Evolutionary conservation across 257 asterid species (phyloP).

Genomic region (Ligustrum vulgare): DNA sequence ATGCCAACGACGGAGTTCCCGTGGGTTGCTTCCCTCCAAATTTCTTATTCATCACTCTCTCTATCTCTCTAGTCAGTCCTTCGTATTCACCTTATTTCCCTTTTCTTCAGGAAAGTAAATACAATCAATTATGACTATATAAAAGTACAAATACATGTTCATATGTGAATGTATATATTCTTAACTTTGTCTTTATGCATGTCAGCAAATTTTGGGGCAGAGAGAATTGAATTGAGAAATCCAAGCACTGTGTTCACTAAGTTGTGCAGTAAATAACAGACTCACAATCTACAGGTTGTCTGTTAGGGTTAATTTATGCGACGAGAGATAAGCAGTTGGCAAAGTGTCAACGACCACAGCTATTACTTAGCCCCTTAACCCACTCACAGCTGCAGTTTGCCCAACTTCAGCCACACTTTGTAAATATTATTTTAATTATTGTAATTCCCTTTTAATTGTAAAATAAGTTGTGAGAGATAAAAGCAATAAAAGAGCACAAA

Average conservation of each 20-base stretch:
- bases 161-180: too few species aligned
- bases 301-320: not conserved
- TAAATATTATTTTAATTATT: too few species aligned
- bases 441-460: too few species aligned
- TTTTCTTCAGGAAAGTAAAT: not conserved
- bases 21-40: constrained; percentile 72
- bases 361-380: too few species aligned
- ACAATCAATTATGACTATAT: not conserved
- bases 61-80: not conserved
- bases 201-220: not conserved
- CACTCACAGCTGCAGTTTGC: too few species aligned
- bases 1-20: constrained; percentile 81
- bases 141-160: not conserved
- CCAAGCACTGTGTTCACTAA: not conserved
- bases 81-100: not conserved
- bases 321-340: not conserved
- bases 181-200: not conserved
- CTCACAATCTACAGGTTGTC: too few species aligned
- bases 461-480: too few species aligned
- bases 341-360: too few species aligned
- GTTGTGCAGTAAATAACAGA: not conserved
- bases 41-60: constrained; percentile 45
- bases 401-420: too few species aligned
- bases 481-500: too few species aligned
- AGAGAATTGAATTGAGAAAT: not conserved